These are phyloP conservation scores for Picea glauca DNA, from an alignment of 75 land plant genomes.

Conservation along the genomic window DNA sequence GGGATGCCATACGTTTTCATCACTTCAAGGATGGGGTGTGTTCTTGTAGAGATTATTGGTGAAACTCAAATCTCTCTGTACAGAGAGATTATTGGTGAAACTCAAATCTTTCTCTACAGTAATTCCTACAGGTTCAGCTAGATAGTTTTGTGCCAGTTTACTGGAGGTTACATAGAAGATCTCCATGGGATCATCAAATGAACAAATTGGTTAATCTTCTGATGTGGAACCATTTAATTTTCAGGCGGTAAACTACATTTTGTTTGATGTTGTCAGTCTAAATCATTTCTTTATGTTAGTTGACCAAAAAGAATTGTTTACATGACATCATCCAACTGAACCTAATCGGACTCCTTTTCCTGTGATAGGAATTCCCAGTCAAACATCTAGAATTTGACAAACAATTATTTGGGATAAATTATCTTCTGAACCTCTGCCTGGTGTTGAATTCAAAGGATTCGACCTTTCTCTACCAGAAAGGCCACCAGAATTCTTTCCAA, in stretches of 20 bases:
- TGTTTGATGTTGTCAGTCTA: background rate
- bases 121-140: too few relatives aligned
- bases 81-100: too few relatives aligned
- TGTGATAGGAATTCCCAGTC: constrained; percentile 43
- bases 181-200: too few relatives aligned
- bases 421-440: constrained; percentile 6
- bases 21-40: too few relatives aligned
- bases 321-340: background rate
- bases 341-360: constrained; percentile 28
- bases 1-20: too few relatives aligned
- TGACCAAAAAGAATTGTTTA: background rate
- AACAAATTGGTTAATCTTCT: background rate
- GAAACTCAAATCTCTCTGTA: too few relatives aligned
- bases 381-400: constrained; percentile 24
- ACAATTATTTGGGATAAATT: constrained; percentile 6
- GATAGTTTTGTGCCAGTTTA: too few relatives aligned
- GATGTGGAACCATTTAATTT: background rate
- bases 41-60: too few relatives aligned
- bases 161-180: too few relatives aligned
- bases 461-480: background rate
- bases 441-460: constrained; percentile 18
- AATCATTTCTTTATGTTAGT: background rate
- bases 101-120: too few relatives aligned
- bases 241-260: background rate
- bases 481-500: constrained; percentile 3